These are phyloP conservation scores for Artemisia annua DNA, from an alignment of 129 eudicot genomes.

Conservation along the genomic window DNA sequence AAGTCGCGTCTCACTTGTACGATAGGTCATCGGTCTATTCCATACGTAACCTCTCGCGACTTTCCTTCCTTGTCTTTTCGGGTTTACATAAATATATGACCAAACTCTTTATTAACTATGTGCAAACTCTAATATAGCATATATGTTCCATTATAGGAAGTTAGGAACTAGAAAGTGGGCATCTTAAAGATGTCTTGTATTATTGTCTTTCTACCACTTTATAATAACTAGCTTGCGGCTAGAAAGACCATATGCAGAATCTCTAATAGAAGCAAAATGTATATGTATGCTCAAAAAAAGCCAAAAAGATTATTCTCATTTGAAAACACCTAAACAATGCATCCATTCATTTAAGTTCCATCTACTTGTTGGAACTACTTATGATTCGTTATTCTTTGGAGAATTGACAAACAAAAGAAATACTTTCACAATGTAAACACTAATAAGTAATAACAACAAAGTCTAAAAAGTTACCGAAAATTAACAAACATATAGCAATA, in stretches of 20 bases:
- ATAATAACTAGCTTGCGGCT: slow-evolving; percentile 22
- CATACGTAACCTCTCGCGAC: not conserved
- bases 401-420: too few species aligned
- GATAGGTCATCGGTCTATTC: not conserved
- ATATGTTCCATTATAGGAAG: slow-evolving; percentile 1
- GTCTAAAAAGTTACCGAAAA: too few species aligned
- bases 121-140: slow-evolving; percentile 11
- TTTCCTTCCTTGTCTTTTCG: not conserved
- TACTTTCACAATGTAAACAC: too few species aligned
- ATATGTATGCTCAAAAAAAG: slow-evolving; percentile 13
- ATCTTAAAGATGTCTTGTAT: slow-evolving; percentile 1
- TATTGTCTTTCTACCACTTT: slow-evolving; percentile 29
- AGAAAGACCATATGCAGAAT: slow-evolving; percentile 14
- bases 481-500: too few species aligned
- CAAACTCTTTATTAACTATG: not conserved
- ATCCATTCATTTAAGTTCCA: not conserved
- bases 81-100: slow-evolving; percentile 16
- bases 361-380: too few species aligned
- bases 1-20: not conserved
- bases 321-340: not conserved
- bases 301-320: slow-evolving; percentile 35
- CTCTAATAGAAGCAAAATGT: slow-evolving; percentile 18
- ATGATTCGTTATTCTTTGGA: too few species aligned
- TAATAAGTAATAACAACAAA: too few species aligned
- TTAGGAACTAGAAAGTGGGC: slow-evolving; percentile 19